These are phyloP conservation scores for Umbelopsis isabellina DNA, from an alignment of 192 early-diverging fungal species.

Conservation along the genomic window DNA sequence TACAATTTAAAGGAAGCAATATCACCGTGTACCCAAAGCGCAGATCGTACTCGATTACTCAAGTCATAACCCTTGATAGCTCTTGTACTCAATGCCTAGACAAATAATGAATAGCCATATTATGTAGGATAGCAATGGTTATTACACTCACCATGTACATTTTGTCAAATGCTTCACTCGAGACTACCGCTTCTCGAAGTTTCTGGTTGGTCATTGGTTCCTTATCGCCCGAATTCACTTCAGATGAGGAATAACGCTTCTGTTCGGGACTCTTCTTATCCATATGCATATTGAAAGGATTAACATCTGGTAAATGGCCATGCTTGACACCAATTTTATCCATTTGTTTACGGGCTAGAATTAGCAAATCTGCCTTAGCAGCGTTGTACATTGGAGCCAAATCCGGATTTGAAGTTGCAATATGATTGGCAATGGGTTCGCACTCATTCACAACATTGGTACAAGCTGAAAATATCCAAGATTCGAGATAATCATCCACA, in stretches of 20 bases:
- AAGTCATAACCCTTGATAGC: conserved; percentile 74
- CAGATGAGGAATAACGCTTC: conserved; percentile 17
- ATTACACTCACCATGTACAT: conserved; percentile 65
- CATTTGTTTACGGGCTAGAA: conserved; percentile 78
- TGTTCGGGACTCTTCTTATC: conserved; percentile 37
- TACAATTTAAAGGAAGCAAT: conserved; percentile 81
- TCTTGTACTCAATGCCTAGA: conserved; percentile 62
- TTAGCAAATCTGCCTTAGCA: conserved; percentile 74
- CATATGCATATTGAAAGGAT: conserved; percentile 57
- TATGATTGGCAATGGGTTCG: conserved; percentile 68
- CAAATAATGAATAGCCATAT: neutral
- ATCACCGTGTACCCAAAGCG: conserved; percentile 70
- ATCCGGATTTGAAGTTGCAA: conserved; percentile 40
- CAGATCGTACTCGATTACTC: conserved; percentile 62
- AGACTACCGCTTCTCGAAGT: conserved; percentile 59
- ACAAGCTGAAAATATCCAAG: conserved; percentile 83
- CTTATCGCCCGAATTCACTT: conserved; percentile 30
- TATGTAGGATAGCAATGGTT: neutral
- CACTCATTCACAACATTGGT: conserved; percentile 78
- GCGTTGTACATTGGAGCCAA: conserved; percentile 65
- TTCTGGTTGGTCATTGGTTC: conserved; percentile 68
- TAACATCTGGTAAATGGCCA: conserved; percentile 54
- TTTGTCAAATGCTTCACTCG: conserved; percentile 68
- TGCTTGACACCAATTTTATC: conserved; percentile 72
- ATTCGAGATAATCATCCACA: conserved; percentile 67